These are phyloP conservation scores for Trifolium pratense DNA, from an alignment of 306 rosid species.

Conservation along the genomic window DNA sequence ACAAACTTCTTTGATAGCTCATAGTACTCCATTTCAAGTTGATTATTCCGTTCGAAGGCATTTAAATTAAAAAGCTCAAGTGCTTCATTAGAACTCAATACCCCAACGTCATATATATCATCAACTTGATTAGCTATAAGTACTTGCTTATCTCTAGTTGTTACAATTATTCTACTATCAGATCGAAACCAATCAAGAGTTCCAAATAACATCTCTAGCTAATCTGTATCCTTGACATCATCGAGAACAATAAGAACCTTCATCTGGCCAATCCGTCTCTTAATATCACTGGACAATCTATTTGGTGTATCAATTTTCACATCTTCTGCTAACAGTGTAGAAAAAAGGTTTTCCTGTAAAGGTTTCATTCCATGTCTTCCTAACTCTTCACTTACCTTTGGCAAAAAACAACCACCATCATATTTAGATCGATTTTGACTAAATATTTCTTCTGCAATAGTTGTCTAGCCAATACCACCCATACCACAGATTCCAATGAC, in stretches of 20 bases:
- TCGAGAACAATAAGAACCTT: conserved; percentile 21
- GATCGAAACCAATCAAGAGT: background rate
- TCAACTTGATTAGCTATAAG: background rate
- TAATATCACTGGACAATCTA: background rate
- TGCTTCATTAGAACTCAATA: background rate
- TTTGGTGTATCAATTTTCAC: background rate
- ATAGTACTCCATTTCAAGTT: background rate
- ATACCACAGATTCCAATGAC: background rate
- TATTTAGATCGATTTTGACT: too few relatives aligned
- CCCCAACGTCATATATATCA: background rate
- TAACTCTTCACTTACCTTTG: background rate
- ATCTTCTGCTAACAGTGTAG: background rate
- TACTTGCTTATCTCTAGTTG: background rate
- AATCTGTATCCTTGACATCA: conserved; percentile 22
- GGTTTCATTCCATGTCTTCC: background rate
- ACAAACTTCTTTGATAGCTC: conserved; percentile 7
- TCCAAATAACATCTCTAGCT: conserved; percentile 24
- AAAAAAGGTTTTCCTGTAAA: too few relatives aligned
- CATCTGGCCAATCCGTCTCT: background rate
- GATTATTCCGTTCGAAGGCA: background rate
- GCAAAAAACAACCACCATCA: too few relatives aligned
- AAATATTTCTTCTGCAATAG: too few relatives aligned
- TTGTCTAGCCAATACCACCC: background rate
- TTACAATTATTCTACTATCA: background rate
- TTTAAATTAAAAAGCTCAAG: background rate